A percentile compares a stretch with the other conserved stretches of the same genome.
Conservation (phyloP, 257 asterid genomes). For the Cynanchum wilfordii region DNA sequence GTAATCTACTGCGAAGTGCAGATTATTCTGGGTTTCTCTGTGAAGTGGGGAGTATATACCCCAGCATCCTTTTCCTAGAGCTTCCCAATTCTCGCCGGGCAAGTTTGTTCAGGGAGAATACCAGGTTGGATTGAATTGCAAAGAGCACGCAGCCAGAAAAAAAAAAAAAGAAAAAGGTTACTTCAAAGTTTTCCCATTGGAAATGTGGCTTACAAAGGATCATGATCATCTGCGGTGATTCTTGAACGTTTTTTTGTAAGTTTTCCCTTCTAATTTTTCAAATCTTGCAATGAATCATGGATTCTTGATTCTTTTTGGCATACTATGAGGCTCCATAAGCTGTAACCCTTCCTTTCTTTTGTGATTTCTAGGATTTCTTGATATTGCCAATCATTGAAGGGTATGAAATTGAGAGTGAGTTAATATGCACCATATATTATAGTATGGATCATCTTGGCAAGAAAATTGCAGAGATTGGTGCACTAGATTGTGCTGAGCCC, state of each 20-base stretch:
- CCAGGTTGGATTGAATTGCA: too few species aligned
- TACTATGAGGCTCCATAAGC: background rate
- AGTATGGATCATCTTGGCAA: conserved; percentile 25
- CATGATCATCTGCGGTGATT: background rate
- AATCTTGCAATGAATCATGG: background rate
- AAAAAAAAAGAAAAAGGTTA: too few species aligned
- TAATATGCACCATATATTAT: background rate
- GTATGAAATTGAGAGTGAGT: conserved; percentile 8
- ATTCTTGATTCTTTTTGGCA: background rate
- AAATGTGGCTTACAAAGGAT: background rate
- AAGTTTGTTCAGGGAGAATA: too few species aligned
- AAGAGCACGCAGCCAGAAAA: too few species aligned
- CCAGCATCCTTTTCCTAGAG: too few species aligned
- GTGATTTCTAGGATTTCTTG: background rate
- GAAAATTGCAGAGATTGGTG: conserved; percentile 21
- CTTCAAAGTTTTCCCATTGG: background rate
- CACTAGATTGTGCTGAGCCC: conserved; percentile 9
- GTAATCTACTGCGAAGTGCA: too few species aligned
- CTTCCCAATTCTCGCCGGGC: too few species aligned
- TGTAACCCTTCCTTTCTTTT: background rate
- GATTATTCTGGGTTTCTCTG: too few species aligned
- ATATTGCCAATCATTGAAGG: background rate
- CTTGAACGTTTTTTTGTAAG: background rate
- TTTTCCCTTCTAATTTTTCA: background rate
- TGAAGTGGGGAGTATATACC: too few species aligned